Evolutionary conservation across 1,284 basidiomycete genomes (phyloP).

Genomic region (Microbotryum scabiosae): DNA sequence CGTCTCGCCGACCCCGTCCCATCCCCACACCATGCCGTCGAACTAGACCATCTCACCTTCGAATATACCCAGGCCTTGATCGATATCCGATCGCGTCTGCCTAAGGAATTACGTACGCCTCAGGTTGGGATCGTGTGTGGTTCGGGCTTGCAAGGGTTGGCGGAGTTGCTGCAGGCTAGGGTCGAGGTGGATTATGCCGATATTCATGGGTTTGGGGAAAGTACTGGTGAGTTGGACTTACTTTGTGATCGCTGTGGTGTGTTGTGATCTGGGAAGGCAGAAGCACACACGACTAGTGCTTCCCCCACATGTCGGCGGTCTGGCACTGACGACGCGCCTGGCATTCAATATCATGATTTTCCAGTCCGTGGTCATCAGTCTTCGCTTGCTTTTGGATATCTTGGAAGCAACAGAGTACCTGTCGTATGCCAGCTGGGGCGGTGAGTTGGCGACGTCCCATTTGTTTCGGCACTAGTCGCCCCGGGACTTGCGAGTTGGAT

Average conservation of each 20-base stretch:
- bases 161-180: conserved; percentile 29
- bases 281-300: neutral
- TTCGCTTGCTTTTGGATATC: conserved; percentile 29
- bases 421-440: conserved; percentile 34
- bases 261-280: neutral
- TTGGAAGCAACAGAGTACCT: conserved; percentile 23
- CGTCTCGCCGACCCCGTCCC: conserved; percentile 14
- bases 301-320: neutral
- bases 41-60: conserved; percentile 2
- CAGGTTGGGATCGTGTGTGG: conserved; percentile 35
- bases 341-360: neutral
- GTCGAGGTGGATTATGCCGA: conserved; percentile 29
- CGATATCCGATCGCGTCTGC: conserved; percentile 13
- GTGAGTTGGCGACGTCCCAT: neutral
- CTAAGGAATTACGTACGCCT: conserved; percentile 10
- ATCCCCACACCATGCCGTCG: neutral
- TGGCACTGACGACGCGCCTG: neutral
- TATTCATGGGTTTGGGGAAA: conserved; percentile 31
- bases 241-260: neutral
- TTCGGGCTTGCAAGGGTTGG: conserved; percentile 29
- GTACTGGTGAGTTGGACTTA: conserved; percentile 12
- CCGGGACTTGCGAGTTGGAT: too few relatives aligned
- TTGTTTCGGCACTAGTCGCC: too few relatives aligned
- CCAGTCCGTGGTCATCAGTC: conserved; percentile 31
- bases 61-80: conserved; percentile 8